Evolutionary conservation across 2,329 filamentous ascomycete species (phyloP).

Genomic region (Botrytis aclada): DNA sequence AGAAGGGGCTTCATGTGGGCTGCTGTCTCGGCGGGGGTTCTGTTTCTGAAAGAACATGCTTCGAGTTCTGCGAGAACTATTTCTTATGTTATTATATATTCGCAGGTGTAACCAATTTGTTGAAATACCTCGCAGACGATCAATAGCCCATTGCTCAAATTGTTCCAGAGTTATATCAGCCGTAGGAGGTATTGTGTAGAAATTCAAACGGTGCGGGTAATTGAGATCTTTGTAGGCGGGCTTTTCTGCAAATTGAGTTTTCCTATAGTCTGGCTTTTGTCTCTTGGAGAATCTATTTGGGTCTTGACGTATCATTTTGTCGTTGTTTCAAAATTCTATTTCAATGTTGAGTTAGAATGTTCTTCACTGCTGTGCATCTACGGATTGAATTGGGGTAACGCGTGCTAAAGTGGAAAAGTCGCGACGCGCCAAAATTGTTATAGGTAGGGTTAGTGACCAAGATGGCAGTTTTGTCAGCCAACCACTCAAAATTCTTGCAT

Average conservation of each 20-base stretch:
- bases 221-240: slow-evolving; percentile 65
- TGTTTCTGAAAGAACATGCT: slow-evolving; percentile 93
- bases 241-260: slow-evolving; percentile 73
- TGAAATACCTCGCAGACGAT: slow-evolving; percentile 70
- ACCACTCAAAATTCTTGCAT: neutral
- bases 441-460: neutral
- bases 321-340: neutral
- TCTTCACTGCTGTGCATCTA: neutral
- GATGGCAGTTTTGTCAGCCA: neutral
- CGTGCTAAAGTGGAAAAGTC: slow-evolving; percentile 19
- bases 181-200: slow-evolving; percentile 84
- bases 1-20: slow-evolving; percentile 82
- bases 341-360: neutral
- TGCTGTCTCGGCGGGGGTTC: slow-evolving; percentile 74
- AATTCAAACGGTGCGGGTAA: slow-evolving; percentile 86
- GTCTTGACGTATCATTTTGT: slow-evolving; percentile 38
- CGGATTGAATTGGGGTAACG: slow-evolving; percentile 7
- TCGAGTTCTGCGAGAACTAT: slow-evolving; percentile 83
- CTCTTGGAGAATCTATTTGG: slow-evolving; percentile 56
- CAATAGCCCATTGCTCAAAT: slow-evolving; percentile 98
- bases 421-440: slow-evolving; percentile 17
- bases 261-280: slow-evolving; percentile 74
- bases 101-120: slow-evolving; percentile 34
- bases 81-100: slow-evolving; percentile 26
- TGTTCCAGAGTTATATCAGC: slow-evolving; percentile 94